These are phyloP conservation scores for Quercus suber DNA, from an alignment of 306 rosid genomes.

Conservation along the genomic window DNA sequence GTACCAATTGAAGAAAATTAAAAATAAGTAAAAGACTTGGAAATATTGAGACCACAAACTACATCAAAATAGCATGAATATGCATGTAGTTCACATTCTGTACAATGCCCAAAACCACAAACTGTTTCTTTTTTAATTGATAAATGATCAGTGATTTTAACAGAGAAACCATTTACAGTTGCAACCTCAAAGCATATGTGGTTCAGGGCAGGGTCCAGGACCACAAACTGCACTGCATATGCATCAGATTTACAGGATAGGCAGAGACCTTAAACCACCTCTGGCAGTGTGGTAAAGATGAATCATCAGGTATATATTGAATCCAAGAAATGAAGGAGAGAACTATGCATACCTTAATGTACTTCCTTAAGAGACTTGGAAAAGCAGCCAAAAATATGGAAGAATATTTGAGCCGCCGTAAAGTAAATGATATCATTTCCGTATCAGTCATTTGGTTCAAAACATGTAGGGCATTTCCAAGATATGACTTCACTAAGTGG, in stretches of 20 bases:
- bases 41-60: background rate
- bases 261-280: background rate
- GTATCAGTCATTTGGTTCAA: slow-evolving; percentile 97
- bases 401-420: slow-evolving; percentile 75
- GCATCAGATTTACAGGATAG: background rate
- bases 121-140: no score
- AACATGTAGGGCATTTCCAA: slow-evolving; percentile 87
- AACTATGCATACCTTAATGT: slow-evolving; percentile 59
- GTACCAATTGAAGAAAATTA: background rate
- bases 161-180: no score
- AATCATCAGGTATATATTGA: slow-evolving; percentile 1
- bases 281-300: background rate
- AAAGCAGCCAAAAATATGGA: slow-evolving; percentile 79
- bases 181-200: no score
- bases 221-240: background rate
- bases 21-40: background rate
- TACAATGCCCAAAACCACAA: background rate
- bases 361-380: slow-evolving; percentile 86
- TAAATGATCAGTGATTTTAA: no score
- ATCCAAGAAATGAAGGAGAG: slow-evolving; percentile 11
- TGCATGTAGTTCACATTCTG: background rate
- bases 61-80: background rate
- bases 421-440: slow-evolving; percentile 83
- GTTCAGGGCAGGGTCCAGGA: background rate
- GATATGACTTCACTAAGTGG: slow-evolving; percentile 84